Conservation (phyloP, 371 early-diverging fungal genomes). For the Rhizoclosmatium hyalinum region DNA sequence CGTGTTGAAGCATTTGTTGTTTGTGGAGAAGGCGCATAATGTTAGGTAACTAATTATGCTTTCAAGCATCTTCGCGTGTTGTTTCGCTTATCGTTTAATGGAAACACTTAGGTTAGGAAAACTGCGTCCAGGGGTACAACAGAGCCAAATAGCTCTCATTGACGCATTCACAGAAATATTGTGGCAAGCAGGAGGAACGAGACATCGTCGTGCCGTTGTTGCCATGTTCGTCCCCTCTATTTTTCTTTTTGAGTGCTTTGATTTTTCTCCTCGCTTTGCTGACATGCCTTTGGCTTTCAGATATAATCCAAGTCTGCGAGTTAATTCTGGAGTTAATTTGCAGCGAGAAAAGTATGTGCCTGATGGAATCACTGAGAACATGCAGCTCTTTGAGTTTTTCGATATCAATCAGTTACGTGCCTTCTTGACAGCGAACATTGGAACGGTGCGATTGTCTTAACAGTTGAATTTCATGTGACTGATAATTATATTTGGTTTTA, state of each 20-base stretch:
- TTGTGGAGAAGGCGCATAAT: slow-evolving; percentile 33
- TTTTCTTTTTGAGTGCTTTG: background rate
- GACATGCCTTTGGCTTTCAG: background rate
- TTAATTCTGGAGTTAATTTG: slow-evolving; percentile 10
- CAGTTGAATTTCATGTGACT: background rate
- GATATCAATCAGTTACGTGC: slow-evolving; percentile 7
- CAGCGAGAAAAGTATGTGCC: slow-evolving; percentile 34
- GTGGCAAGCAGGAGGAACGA: slow-evolving; percentile 46
- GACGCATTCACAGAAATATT: slow-evolving; percentile 44
- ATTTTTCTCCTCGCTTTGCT: slow-evolving; percentile 14
- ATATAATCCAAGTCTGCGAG: slow-evolving; percentile 22
- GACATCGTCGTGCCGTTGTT: slow-evolving; percentile 37
- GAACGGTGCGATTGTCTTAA: slow-evolving; percentile 18
- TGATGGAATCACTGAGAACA: slow-evolving; percentile 44
- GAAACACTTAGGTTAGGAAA: slow-evolving; percentile 23
- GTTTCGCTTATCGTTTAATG: slow-evolving; percentile 10
- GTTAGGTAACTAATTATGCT: slow-evolving; percentile 9
- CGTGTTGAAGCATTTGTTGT: slow-evolving; percentile 45
- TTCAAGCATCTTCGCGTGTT: background rate
- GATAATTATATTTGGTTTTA: slow-evolving; percentile 1
- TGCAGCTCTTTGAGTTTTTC: slow-evolving; percentile 40
- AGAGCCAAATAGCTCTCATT: slow-evolving; percentile 35
- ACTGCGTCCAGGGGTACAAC: slow-evolving; percentile 37
- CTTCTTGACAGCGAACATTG: slow-evolving; percentile 33
- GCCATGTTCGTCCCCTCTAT: slow-evolving; percentile 26